Conservation (phyloP, 208 protist genomes). For the Crithidia sp. region DNA sequence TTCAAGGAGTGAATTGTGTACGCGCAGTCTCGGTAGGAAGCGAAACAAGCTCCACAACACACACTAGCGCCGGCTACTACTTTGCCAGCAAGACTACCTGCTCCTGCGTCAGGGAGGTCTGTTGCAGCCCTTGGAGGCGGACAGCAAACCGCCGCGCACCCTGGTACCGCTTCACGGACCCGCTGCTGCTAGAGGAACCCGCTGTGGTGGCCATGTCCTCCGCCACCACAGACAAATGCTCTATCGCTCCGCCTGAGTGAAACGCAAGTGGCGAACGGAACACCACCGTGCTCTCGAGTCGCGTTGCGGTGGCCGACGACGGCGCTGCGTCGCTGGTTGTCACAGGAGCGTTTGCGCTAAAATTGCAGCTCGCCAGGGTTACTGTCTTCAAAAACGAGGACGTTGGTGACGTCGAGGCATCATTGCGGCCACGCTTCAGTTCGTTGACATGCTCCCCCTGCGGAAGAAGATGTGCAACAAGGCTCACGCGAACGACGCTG, state of each 20-base stretch:
- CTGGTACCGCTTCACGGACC: slow-evolving; percentile 37
- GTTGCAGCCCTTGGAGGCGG: slow-evolving; percentile 54
- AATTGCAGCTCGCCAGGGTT: slow-evolving; percentile 50
- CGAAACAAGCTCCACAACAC: neutral
- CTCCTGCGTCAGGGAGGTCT: slow-evolving; percentile 54
- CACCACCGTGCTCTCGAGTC: slow-evolving; percentile 15
- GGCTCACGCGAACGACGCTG: slow-evolving; percentile 40
- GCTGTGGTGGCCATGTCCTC: slow-evolving; percentile 31
- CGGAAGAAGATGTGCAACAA: slow-evolving; percentile 33
- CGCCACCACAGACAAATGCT: slow-evolving; percentile 41
- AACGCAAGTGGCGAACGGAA: slow-evolving; percentile 41
- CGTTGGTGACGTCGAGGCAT: neutral
- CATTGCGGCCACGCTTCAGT: slow-evolving; percentile 18
- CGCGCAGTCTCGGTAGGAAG: neutral
- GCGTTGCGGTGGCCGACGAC: neutral
- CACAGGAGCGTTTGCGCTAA: slow-evolving; percentile 7
- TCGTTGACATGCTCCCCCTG: neutral
- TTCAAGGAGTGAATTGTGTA: neutral
- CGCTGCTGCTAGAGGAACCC: slow-evolving; percentile 32
- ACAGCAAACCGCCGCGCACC: slow-evolving; percentile 46
- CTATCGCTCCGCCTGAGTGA: slow-evolving; percentile 30
- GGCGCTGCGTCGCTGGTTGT: neutral
- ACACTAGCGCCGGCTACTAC: slow-evolving; percentile 1
- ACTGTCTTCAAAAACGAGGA: slow-evolving; percentile 18
- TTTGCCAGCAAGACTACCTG: slow-evolving; percentile 51